phyloP scores from a whole-genome alignment of 495 filamentous ascomycete species.

The Penicillium crystallinum region DNA sequence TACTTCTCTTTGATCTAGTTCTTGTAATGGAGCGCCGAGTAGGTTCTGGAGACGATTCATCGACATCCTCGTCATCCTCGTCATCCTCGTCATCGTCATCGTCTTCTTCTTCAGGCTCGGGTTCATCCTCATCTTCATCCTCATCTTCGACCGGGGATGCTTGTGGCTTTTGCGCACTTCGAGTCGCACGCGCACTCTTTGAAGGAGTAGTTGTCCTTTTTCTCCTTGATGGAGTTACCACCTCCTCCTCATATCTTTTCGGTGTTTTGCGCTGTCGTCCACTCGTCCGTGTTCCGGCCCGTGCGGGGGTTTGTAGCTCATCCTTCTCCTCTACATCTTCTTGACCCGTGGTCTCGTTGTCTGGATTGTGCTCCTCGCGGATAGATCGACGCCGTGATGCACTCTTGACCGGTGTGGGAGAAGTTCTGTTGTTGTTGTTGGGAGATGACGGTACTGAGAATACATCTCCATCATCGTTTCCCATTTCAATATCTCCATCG shows the following conservation, averaged over 20 bases:
- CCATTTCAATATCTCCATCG: slow-evolving; percentile 38
- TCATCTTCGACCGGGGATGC: slow-evolving; percentile 10
- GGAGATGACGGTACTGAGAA: slow-evolving; percentile 21
- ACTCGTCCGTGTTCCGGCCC: slow-evolving; percentile 30
- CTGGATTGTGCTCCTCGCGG: slow-evolving; percentile 7
- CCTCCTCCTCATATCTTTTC: slow-evolving; percentile 32
- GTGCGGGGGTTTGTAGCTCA: slow-evolving; percentile 21
- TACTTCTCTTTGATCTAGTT: slow-evolving; percentile 26
- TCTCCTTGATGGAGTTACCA: slow-evolving; percentile 19
- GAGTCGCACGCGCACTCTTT: slow-evolving; percentile 18
- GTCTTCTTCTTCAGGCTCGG: slow-evolving; percentile 11
- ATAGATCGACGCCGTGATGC: slow-evolving; percentile 27
- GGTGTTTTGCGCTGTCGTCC: slow-evolving; percentile 40
- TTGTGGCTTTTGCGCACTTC: slow-evolving; percentile 20
- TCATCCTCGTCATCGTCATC: slow-evolving; percentile 15
- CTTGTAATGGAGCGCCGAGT: slow-evolving; percentile 16
- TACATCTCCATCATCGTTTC: slow-evolving; percentile 13
- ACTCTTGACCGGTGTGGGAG: slow-evolving; percentile 12
- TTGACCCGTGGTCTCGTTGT: slow-evolving; percentile 1
- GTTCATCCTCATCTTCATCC: slow-evolving; percentile 15
- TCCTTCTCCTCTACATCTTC: slow-evolving; percentile 7
- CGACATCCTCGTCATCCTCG: slow-evolving; percentile 19
- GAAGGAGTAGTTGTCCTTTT: slow-evolving; percentile 18
- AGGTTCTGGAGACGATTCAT: slow-evolving; percentile 16
- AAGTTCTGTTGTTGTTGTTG: slow-evolving; percentile 8